Conservation (phyloP, 1,284 basidiomycete species). For the Sanghuangporus baumii region DNA sequence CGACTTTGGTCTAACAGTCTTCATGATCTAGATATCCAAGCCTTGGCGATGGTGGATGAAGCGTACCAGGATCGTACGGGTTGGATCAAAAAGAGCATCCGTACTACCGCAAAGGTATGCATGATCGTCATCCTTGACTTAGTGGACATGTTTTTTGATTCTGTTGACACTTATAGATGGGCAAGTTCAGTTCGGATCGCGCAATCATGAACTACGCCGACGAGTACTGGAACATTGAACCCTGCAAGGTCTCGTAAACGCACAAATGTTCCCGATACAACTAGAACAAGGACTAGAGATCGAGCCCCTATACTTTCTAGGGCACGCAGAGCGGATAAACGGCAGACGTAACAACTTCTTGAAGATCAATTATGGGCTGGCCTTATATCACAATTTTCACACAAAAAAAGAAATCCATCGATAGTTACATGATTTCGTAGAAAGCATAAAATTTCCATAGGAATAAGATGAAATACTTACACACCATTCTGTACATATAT, state of each 20-base stretch:
- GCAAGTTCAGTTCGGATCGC: conserved; percentile 90
- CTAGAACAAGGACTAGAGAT: not conserved
- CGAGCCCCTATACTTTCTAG: not conserved
- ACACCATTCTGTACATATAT: not conserved
- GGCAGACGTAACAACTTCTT: not conserved
- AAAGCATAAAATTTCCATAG: not conserved
- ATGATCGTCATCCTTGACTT: not conserved
- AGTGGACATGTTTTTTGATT: not conserved
- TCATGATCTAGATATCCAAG: conserved; percentile 60
- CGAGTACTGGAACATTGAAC: conserved; percentile 72
- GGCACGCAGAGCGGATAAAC: not conserved
- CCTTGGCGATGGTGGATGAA: conserved; percentile 80
- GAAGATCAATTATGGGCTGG: not conserved
- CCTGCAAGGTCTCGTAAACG: conserved; percentile 27
- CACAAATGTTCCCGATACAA: not conserved
- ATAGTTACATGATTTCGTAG: not conserved
- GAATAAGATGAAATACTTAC: not conserved
- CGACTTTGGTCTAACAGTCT: not conserved
- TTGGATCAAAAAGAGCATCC: conserved; percentile 90
- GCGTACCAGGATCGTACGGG: conserved; percentile 75
- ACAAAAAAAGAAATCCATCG: not conserved
- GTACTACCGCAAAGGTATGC: conserved; percentile 69
- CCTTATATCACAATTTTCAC: not conserved
- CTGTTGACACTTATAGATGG: conserved; percentile 55
- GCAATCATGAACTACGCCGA: conserved; percentile 87